Evolutionary conservation across 106 monocot genomes (phyloP).

Genomic region (Dendrobium catenatum): DNA sequence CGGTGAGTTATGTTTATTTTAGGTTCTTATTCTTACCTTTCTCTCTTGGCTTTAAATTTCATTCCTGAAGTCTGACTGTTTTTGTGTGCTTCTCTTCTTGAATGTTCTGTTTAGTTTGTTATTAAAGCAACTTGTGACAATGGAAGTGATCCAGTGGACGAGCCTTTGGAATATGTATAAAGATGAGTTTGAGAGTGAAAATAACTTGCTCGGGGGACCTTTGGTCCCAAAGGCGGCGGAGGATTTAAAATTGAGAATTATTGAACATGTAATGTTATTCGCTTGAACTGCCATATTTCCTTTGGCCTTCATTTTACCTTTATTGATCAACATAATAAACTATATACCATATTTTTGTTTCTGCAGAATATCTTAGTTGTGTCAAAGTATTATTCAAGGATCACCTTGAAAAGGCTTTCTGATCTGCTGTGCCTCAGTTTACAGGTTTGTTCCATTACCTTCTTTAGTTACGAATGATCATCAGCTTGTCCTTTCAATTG

Average conservation of each 20-base stretch:
- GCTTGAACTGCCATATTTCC: neutral
- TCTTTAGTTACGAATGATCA: neutral
- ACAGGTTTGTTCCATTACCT: constrained; percentile 47
- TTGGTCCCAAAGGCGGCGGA: constrained; percentile 75
- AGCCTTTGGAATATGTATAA: constrained; percentile 77
- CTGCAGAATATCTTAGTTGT: constrained; percentile 97
- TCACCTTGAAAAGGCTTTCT: constrained; percentile 84
- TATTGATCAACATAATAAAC: neutral
- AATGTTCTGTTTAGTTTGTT: constrained; percentile 35
- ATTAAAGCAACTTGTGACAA: constrained; percentile 90
- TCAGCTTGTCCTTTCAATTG: neutral
- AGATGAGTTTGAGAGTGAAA: constrained; percentile 91
- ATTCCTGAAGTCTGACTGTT: neutral
- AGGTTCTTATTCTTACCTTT: neutral
- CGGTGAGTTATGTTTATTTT: constrained; percentile 29
- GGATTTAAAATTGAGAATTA: constrained; percentile 80
- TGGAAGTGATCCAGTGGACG: constrained; percentile 98
- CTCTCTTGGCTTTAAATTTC: neutral
- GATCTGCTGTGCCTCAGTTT: constrained; percentile 84
- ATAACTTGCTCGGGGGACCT: constrained; percentile 67
- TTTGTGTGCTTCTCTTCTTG: neutral
- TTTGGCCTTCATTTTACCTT: constrained; percentile 4
- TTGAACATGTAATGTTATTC: constrained; percentile 70
- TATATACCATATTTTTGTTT: constrained; percentile 6
- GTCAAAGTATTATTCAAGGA: constrained; percentile 95